Evolutionary conservation across 371 early-diverging fungal species (phyloP), one percentile per base, ranked within the genome.

Genomic region (Apophysomyces trapeziformis): DNA sequence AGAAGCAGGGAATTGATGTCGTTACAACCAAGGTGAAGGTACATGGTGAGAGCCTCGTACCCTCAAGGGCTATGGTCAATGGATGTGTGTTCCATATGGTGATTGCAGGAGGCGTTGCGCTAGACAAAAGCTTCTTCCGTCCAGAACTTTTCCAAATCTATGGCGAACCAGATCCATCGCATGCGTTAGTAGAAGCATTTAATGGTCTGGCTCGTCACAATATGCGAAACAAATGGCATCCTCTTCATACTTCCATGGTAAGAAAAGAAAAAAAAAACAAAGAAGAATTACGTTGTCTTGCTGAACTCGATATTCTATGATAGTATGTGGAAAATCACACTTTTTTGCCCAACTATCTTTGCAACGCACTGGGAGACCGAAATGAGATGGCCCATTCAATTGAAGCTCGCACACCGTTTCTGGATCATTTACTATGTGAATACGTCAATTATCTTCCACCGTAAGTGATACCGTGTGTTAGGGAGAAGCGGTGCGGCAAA

Each of bases 301-400:
- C 2, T 26, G 13, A 41, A 8, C 41, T 1, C 41, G 41, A 41
- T 41, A 41, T 26, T 35, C 56, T 7, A 39, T 14, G 13, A 32
- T 37, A 63, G 64, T 71, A 71, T 47, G 6, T 65, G 11, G 72
- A 71, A 60, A 65, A 56, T 45, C 68, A 54, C 38, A 71, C 72
- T 0, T 62, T 71, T 41, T 60, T 71, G 7, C 62, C 63, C 26
- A 71, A 71, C 38, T 61, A 50, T 26, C 61, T 71, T 13, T 71
- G 68, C 38, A 71, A 71, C 37, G 16, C 38, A 37, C 68, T 71
- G 37, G 72, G 72, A 56, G 72, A 71, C 41, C 65, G 72, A 39
- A 62, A 61, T 59, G 72, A 71, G 61, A 71, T 71, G 72, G 72
- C 72, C 9, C 72, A 71, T 21, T 71, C 68, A 13, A 50, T 68